Percentiles rank a stretch among this genome's conserved stretches.
These are phyloP conservation scores for Neoscytalidium dimidiatum DNA, from an alignment of 2,329 filamentous ascomycete species.

Conservation along the genomic window DNA sequence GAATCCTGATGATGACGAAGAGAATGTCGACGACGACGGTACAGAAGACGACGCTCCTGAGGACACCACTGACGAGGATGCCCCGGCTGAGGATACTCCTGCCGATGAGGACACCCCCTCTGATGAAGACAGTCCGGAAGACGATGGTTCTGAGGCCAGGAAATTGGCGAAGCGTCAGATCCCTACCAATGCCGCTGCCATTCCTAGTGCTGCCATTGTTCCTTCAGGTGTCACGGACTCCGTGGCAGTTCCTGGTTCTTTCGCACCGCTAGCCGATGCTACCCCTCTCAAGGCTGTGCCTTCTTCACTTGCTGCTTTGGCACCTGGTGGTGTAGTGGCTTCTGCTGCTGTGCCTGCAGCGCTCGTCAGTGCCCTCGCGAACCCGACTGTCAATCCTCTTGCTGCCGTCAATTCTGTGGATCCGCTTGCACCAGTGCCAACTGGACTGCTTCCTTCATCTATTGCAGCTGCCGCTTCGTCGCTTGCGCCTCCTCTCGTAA, in stretches of 20 bases:
- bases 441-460: background rate
- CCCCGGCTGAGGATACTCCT: background rate
- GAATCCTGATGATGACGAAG: background rate
- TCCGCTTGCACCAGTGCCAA: background rate
- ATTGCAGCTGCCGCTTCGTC: background rate
- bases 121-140: background rate
- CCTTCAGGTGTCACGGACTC: background rate
- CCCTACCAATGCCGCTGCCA: background rate
- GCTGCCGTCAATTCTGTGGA: background rate
- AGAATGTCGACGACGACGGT: too few relatives aligned
- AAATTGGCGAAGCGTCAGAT: background rate
- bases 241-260: background rate
- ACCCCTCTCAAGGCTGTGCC: constrained; percentile 5
- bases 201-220: background rate
- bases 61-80: background rate
- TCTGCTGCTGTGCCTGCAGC: background rate
- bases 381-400: background rate
- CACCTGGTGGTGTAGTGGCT: background rate
- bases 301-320: constrained; percentile 2
- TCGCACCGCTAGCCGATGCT: background rate
- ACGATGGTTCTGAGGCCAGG: background rate
- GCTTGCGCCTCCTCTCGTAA: background rate
- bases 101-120: too few relatives aligned
- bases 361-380: background rate
- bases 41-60: background rate